These are phyloP conservation scores for Colletotrichum costaricense DNA, from an alignment of 2,329 filamentous ascomycete species.

Conservation along the genomic window DNA sequence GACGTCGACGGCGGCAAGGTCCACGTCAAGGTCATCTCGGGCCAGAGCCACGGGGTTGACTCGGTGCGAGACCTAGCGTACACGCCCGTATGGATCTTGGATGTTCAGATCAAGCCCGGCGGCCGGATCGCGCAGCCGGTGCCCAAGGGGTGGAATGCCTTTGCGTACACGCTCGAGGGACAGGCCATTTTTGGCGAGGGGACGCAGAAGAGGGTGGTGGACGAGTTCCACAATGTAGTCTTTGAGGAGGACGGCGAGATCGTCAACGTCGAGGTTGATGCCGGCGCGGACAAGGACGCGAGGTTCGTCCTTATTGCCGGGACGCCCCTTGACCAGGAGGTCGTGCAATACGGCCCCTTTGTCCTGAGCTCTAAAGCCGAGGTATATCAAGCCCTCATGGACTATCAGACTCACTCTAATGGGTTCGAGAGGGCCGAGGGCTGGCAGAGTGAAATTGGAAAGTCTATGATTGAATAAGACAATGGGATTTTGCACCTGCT, in stretches of 20 bases:
- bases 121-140: constrained; percentile 80
- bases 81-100: constrained; percentile 96
- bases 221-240: constrained; percentile 87
- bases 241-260: constrained; percentile 84
- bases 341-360: constrained; percentile 88
- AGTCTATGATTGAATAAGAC: constrained; percentile 68
- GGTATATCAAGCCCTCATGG: constrained; percentile 80
- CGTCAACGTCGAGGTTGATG: constrained; percentile 76
- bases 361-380: constrained; percentile 79
- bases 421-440: constrained; percentile 83
- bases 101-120: constrained; percentile 83
- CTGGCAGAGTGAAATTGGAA: constrained; percentile 90
- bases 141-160: constrained; percentile 88
- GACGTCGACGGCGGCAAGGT: constrained; percentile 79
- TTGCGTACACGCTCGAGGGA: constrained; percentile 87
- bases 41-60: constrained; percentile 85
- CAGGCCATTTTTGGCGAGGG: constrained; percentile 71
- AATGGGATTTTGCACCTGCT: neutral
- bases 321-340: constrained; percentile 80
- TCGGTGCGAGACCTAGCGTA: constrained; percentile 92
- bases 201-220: constrained; percentile 63
- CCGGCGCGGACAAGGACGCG: constrained; percentile 68
- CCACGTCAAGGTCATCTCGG: constrained; percentile 89
- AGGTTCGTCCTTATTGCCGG: constrained; percentile 81
- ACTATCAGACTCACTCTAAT: constrained; percentile 79